These are phyloP conservation scores for Solanum sparsipilum DNA, from an alignment of 257 asterid genomes.

Conservation along the genomic window DNA sequence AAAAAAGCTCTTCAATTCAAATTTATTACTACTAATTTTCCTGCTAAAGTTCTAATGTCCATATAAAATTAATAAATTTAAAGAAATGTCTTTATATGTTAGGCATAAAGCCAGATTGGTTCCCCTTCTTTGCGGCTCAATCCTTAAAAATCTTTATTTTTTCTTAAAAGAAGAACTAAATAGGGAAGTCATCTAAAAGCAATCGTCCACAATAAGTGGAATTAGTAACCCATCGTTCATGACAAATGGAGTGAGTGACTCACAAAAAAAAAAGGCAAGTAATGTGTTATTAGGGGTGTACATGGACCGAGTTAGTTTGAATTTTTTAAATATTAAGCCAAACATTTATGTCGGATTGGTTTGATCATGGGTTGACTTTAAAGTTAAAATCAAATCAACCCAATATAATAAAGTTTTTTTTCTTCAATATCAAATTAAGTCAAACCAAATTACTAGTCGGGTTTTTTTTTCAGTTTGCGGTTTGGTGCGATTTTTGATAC, in stretches of 20 bases:
- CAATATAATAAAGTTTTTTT: neutral
- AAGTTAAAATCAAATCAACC: neutral
- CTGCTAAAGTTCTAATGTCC: slow-evolving; percentile 18
- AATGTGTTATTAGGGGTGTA: neutral
- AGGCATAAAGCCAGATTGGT: slow-evolving; percentile 16
- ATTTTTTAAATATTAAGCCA: too few relatives aligned
- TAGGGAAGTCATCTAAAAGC: neutral
- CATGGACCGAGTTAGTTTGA: too few relatives aligned
- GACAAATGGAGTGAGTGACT: neutral
- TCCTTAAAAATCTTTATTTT: neutral
- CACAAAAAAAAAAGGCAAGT: neutral
- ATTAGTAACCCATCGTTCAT: neutral
- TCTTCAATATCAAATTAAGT: too few relatives aligned
- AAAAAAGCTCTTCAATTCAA: slow-evolving; percentile 3
- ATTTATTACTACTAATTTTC: neutral
- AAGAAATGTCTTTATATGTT: slow-evolving; percentile 14
- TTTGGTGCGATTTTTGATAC: too few relatives aligned
- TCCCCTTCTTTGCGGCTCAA: neutral
- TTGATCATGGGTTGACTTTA: neutral
- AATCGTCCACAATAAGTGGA: neutral
- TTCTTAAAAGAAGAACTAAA: neutral
- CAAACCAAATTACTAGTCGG: too few relatives aligned
- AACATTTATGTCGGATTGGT: too few relatives aligned
- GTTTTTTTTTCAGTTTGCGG: too few relatives aligned
- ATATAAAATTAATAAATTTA: neutral